Conservation (phyloP, 371 early-diverging fungal genomes). For the Apophysomyces trapeziformis region DNA sequence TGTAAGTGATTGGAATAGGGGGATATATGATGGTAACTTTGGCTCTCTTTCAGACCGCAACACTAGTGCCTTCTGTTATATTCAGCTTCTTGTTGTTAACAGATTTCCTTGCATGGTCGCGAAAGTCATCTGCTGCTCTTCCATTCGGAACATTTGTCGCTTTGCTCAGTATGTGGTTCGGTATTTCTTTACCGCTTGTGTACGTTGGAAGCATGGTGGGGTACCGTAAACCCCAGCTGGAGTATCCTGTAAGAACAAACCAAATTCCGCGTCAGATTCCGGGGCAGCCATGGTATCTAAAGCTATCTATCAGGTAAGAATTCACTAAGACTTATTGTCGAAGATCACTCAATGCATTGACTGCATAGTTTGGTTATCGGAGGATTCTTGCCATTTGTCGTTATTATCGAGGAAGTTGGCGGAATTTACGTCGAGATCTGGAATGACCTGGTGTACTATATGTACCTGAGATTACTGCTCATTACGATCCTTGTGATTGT, state of each 20-base stretch:
- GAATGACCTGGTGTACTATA: slow-evolving; percentile 65
- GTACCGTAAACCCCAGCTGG: slow-evolving; percentile 65
- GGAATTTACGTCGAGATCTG: slow-evolving; percentile 39
- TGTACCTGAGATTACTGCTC: slow-evolving; percentile 86
- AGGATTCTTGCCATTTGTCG: slow-evolving; percentile 89
- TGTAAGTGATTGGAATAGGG: slow-evolving; percentile 18
- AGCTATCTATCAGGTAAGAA: slow-evolving; percentile 48
- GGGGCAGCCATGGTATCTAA: slow-evolving; percentile 79
- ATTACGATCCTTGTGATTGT: slow-evolving; percentile 64
- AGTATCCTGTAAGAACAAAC: slow-evolving; percentile 86
- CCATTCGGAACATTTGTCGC: slow-evolving; percentile 84
- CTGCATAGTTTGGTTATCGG: slow-evolving; percentile 66
- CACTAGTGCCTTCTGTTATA: slow-evolving; percentile 53
- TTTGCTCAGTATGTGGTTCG: slow-evolving; percentile 74
- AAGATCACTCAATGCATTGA: background rate
- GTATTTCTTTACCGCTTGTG: slow-evolving; percentile 74
- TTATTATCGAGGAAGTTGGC: slow-evolving; percentile 79
- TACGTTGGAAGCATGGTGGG: slow-evolving; percentile 81
- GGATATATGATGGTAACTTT: background rate
- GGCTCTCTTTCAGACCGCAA: slow-evolving; percentile 39
- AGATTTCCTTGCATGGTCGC: slow-evolving; percentile 78
- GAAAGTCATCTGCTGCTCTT: slow-evolving; percentile 79
- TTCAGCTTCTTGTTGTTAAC: slow-evolving; percentile 56
- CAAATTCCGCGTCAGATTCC: slow-evolving; percentile 96
- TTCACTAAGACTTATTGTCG: background rate